Evolutionary conservation across 768 basidiomycete species (phyloP), one percentile per base, ranked within the genome.

Genomic region (Boletus vinaceobasis): DNA sequence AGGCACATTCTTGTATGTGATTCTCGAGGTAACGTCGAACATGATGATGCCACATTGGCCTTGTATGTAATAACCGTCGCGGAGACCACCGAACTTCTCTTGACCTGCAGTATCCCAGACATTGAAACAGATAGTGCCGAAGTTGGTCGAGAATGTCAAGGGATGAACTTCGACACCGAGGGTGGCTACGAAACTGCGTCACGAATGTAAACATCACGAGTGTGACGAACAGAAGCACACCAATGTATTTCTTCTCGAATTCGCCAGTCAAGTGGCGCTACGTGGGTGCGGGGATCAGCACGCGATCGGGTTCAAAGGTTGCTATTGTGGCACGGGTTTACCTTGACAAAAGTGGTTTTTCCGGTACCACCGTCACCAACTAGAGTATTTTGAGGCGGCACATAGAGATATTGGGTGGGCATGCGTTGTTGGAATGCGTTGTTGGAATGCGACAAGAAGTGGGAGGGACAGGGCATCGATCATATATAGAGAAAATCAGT

Each of bases 21-120:
- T 99, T 68, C 97, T 87, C 51, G 97, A 97, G 56, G 97, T 98
- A 60, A 98, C 96, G 67, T 93, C 97, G 79, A 98, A 98, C 97
- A 99, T 98, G 85, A 99, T 98, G 81, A 99, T 98, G 65, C 97
- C 97, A 70, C 94, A 98, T 75, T 99, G 97, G 65, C 94, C 94
- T 76, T 95, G 92, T 71, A 93, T 93, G 75, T 93, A 93, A 75
- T 93, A 94, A 43, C 95, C 94, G 75, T 97, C 94, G 60, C 94
- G 90, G 59, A 98, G 89, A 69, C 94, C 95, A 78, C 96, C 97
- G 63, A 99, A 99, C 79, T 98, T 99, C 78, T 99, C 97, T 80
- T 99, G 97, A 42, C 97, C 97, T 51, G 97, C 97, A 32, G 97
- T 99, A 74, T 99, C 97, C 97, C 97, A 99, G 50, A 98, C 96